Conservation (phyloP, 192 early-diverging fungal species). For the Lunasporangiospora selenospora region DNA sequence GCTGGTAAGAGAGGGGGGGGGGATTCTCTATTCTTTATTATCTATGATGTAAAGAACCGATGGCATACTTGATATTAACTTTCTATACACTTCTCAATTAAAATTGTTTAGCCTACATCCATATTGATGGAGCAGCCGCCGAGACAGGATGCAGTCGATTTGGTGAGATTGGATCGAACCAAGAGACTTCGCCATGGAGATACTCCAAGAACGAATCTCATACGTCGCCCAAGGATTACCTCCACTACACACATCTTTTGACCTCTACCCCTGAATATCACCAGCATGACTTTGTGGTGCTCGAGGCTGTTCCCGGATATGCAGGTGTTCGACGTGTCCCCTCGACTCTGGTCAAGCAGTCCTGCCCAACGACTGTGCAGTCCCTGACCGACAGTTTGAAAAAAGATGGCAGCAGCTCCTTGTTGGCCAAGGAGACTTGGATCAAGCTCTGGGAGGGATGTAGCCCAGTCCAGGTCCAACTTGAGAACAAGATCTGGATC, state of each 20-base stretch:
- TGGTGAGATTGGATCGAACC: slow-evolving; percentile 53
- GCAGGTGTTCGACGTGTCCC: slow-evolving; percentile 16
- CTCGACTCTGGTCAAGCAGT: slow-evolving; percentile 1
- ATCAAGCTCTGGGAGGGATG: slow-evolving; percentile 15
- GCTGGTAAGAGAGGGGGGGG: slow-evolving; percentile 17
- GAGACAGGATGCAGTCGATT: slow-evolving; percentile 89
- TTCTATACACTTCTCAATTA: too few relatives aligned
- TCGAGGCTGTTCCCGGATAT: slow-evolving; percentile 55
- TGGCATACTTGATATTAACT: too few relatives aligned
- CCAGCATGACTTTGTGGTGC: slow-evolving; percentile 30
- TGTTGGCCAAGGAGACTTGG: neutral
- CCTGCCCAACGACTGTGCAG: slow-evolving; percentile 7
- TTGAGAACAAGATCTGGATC: slow-evolving; percentile 35
- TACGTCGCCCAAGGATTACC: slow-evolving; percentile 45
- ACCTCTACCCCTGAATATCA: slow-evolving; percentile 53
- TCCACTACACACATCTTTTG: slow-evolving; percentile 60
- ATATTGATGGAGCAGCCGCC: slow-evolving; percentile 78
- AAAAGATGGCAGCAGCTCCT: neutral
- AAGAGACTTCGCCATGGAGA: slow-evolving; percentile 54
- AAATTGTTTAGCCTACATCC: slow-evolving; percentile 56
- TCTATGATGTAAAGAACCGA: too few relatives aligned
- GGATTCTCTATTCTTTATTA: too few relatives aligned
- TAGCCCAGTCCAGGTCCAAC: slow-evolving; percentile 34
- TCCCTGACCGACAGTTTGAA: neutral
- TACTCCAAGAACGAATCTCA: slow-evolving; percentile 77